Evolutionary conservation across 1,284 basidiomycete genomes (phyloP).

Genomic region (Leccinum ponderosum): DNA sequence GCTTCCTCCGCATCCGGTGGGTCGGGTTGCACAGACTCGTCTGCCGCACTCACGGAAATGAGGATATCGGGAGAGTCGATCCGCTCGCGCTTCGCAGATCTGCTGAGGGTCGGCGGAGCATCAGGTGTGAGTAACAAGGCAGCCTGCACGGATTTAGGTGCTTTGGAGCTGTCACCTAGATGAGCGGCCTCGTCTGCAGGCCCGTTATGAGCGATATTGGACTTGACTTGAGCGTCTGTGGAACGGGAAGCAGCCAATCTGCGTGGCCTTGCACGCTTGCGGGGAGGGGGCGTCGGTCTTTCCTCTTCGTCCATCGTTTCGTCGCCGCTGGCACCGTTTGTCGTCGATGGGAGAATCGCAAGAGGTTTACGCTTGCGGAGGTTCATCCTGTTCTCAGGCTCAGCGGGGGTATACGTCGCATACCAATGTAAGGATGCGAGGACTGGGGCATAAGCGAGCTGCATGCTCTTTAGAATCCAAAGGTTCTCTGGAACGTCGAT

Average conservation of each 20-base stretch:
- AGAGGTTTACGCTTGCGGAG: constrained; percentile 33
- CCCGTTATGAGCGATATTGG: not conserved
- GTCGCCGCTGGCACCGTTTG: constrained; percentile 23
- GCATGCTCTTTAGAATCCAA: constrained; percentile 35
- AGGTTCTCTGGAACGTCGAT: constrained; percentile 35
- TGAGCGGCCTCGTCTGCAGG: constrained; percentile 6
- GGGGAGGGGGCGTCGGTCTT: constrained; percentile 28
- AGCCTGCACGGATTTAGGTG: not conserved
- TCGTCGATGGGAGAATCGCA: constrained; percentile 19
- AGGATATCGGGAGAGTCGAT: constrained; percentile 20
- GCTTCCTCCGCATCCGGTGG: constrained; percentile 22
- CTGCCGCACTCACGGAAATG: constrained; percentile 5
- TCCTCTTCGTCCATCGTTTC: constrained; percentile 35
- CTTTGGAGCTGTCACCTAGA: constrained; percentile 2
- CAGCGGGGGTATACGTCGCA: constrained; percentile 29
- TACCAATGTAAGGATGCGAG: constrained; percentile 31
- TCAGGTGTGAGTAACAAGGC: constrained; percentile 25
- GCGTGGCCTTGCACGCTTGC: constrained; percentile 32
- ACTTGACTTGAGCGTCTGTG: constrained; percentile 5
- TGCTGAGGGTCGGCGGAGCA: constrained; percentile 6
- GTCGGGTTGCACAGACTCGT: constrained; percentile 16
- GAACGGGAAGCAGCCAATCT: constrained; percentile 19
- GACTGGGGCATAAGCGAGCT: constrained; percentile 27
- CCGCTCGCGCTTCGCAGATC: constrained; percentile 22
- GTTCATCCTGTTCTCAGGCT: constrained; percentile 34